Evolutionary conservation across 805 yeast genomes (phyloP).

Genomic region (Wickerhamomyces sydowiorum): DNA sequence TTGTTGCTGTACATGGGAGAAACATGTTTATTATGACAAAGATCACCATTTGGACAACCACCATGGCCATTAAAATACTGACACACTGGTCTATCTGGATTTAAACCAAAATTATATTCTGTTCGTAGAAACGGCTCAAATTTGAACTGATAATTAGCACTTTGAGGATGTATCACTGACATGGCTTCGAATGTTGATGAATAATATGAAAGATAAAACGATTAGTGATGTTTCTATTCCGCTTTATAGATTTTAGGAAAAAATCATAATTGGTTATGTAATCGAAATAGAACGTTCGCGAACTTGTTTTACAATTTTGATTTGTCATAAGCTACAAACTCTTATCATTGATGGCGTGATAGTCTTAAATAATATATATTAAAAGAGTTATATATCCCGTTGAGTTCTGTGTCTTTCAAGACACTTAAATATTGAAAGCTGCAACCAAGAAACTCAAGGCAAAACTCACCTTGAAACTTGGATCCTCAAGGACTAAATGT

Average conservation of each 20-base stretch:
- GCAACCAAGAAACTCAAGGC: slow-evolving; percentile 51
- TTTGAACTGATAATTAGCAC: slow-evolving; percentile 41
- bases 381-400: not conserved
- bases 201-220: not conserved
- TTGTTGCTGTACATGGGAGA: slow-evolving; percentile 59
- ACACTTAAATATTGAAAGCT: slow-evolving; percentile 39
- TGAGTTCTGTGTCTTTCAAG: not conserved
- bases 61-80: slow-evolving; percentile 59
- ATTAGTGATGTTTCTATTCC: not conserved
- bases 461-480: slow-evolving; percentile 56
- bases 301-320: slow-evolving; percentile 3
- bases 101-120: slow-evolving; percentile 77
- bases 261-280: not conserved
- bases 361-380: not conserved
- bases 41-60: slow-evolving; percentile 81
- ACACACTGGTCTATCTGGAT: slow-evolving; percentile 88
- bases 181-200: slow-evolving; percentile 8
- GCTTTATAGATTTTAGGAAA: not conserved
- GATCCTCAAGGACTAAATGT: slow-evolving; percentile 48
- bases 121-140: slow-evolving; percentile 80
- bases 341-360: not conserved
- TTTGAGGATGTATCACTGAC: slow-evolving; percentile 35
- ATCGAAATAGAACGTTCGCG: slow-evolving; percentile 9
- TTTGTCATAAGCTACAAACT: not conserved
- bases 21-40: slow-evolving; percentile 84